Percentiles rank a stretch among this genome's conserved stretches.
phyloP scores from a whole-genome alignment of 164 flowering plant species.

The Santalum album region DNA sequence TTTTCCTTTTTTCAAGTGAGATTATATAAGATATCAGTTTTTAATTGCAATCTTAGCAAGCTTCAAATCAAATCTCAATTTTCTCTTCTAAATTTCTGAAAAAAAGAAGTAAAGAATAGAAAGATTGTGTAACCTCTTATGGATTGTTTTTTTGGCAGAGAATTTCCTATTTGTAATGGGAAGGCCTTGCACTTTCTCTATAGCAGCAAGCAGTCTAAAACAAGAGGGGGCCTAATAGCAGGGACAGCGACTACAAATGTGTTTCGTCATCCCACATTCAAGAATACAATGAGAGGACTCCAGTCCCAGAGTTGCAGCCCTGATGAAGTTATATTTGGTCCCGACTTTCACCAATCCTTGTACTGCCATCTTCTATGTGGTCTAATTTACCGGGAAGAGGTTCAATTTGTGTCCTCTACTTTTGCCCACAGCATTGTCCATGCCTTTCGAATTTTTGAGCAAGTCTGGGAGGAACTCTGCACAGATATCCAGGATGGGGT shows the following conservation, averaged over 20 bases:
- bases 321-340: conserved; percentile 83
- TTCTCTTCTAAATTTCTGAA: too few species aligned
- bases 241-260: conserved; percentile 88
- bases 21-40: too few species aligned
- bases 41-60: too few species aligned
- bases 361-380: conserved; percentile 93
- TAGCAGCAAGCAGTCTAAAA: conserved; percentile 73
- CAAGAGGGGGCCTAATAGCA: conserved; percentile 61
- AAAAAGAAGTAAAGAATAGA: not conserved
- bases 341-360: conserved; percentile 69
- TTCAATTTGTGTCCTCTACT: conserved; percentile 59
- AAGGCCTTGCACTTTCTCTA: conserved; percentile 74
- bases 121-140: not conserved
- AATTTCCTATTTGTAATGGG: conserved; percentile 64
- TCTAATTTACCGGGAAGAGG: conserved; percentile 54
- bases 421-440: conserved; percentile 82
- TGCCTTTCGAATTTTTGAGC: conserved; percentile 71
- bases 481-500: conserved; percentile 53
- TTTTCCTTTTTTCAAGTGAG: too few species aligned
- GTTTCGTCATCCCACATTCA: conserved; percentile 44
- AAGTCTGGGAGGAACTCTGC: conserved; percentile 75
- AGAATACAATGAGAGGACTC: conserved; percentile 50
- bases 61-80: too few species aligned
- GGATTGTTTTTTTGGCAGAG: conserved; percentile 34
- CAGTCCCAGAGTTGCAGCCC: conserved; percentile 71